These are phyloP conservation scores for Populus nigra DNA, from an alignment of 345 rosid species.

Conservation along the genomic window DNA sequence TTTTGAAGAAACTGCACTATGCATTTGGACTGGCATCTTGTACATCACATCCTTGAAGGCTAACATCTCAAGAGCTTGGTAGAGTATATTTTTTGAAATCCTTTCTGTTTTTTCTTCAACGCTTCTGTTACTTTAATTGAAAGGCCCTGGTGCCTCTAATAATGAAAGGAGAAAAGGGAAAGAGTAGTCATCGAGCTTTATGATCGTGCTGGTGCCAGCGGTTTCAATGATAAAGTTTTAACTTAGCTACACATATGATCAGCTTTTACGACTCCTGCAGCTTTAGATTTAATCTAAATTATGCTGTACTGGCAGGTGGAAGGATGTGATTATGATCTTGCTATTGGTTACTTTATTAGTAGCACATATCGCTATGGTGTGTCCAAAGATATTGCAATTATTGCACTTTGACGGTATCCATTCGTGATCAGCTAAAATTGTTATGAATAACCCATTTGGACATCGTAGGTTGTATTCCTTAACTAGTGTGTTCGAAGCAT, in stretches of 20 bases:
- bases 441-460: no score
- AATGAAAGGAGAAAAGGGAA: not conserved
- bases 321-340: slow-evolving; percentile 62
- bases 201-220: not conserved
- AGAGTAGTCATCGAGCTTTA: not conserved
- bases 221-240: not conserved
- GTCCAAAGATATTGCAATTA: no score
- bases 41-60: slow-evolving; percentile 64
- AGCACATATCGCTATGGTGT: no score
- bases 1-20: slow-evolving; percentile 70
- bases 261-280: not conserved
- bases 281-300: slow-evolving; percentile 1
- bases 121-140: not conserved
- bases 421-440: no score
- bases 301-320: slow-evolving; percentile 67
- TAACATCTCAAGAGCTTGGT: slow-evolving; percentile 71
- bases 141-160: not conserved
- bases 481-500: no score
- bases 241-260: not conserved
- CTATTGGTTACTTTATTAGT: slow-evolving; percentile 44
- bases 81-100: slow-evolving; percentile 16
- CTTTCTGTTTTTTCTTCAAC: not conserved
- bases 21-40: slow-evolving; percentile 89
- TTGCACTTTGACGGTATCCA: no score
- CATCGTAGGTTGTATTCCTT: no score